A percentile compares a stretch with the other conserved stretches of the same genome.
Evolutionary conservation across 2,329 filamentous ascomycete species (phyloP).

Genomic region (Hymenoscyphus repandus): DNA sequence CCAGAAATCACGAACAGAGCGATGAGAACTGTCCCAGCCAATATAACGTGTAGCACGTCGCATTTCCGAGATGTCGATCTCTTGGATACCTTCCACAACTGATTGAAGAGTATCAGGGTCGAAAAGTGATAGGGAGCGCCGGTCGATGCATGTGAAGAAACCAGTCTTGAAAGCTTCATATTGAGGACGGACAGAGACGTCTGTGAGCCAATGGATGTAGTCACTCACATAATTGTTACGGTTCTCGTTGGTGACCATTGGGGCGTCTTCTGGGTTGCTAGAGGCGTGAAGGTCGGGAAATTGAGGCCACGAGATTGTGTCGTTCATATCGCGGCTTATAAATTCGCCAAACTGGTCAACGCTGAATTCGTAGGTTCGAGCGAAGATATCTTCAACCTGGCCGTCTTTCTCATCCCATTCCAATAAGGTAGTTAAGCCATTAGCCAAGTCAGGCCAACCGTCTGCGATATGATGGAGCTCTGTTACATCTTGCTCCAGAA

Average conservation of each 20-base stretch:
- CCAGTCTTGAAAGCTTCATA: constrained; percentile 76
- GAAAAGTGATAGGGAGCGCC: constrained; percentile 67
- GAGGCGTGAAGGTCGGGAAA: constrained; percentile 35
- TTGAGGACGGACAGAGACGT: constrained; percentile 71
- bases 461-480: constrained; percentile 74
- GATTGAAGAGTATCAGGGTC: constrained; percentile 62
- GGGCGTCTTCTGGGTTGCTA: constrained; percentile 43
- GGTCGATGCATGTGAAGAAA: constrained; percentile 69
- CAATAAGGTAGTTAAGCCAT: constrained; percentile 65
- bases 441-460: constrained; percentile 79
- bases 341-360: constrained; percentile 52
- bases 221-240: constrained; percentile 73
- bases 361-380: constrained; percentile 83
- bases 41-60: constrained; percentile 71
- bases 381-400: constrained; percentile 74
- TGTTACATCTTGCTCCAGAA: constrained; percentile 64
- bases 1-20: constrained; percentile 78
- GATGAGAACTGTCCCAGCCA: constrained; percentile 67
- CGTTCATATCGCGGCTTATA: constrained; percentile 50
- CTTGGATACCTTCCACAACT: constrained; percentile 76
- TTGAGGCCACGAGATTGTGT: constrained; percentile 46
- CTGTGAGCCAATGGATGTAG: constrained; percentile 79
- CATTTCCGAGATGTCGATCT: constrained; percentile 73
- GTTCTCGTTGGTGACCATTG: constrained; percentile 76
- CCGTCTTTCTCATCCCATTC: constrained; percentile 73